Evolutionary conservation across 805 yeast genomes (phyloP), one percentile per base, ranked within the genome.

Genomic region (Teunomyces panamensis): DNA sequence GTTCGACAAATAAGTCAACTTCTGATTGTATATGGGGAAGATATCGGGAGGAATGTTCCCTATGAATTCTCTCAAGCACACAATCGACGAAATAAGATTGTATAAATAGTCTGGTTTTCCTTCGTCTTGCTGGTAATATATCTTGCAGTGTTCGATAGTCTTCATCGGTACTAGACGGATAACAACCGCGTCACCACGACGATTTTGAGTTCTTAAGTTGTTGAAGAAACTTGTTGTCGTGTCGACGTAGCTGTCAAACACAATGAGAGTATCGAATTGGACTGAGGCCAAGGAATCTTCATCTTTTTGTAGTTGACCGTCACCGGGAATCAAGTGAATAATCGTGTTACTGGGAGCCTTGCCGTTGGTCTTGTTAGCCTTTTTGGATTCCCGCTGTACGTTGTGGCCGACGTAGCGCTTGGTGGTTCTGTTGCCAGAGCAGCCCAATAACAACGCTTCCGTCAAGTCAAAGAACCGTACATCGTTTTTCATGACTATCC

Each of bases 41-140:
- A 89, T 63, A 57, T 84, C 94, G 0, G 89, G 85, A 2, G 96
- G 94, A 39, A 92, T 63, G 42, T 79, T 78, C 6, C 98, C 98
- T 10, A 86, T 89, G 49, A 84, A 76, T 53, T 87, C 96, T 56
- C 96, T 71, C 44, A 89, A 65, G 28, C 90, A 88, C 3, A 90
- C 96, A 14, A 86, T 77, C 0, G 96, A 89, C 0, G 96, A 88
- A 1, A 91, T 82, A 8, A 86, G 82, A 42, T 81, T 83, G 52
- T 81, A 84, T 39, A 89, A 69, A 54, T 80, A 79, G 20, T 59
- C 56, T 1, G 74, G 55, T 27, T 62, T 52, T 43, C 59, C 11
- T 29, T 55, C 51, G 53, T 45, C 59, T 44, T 53, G 67, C 49
- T 49, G 62, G 59, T 71, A 82, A 78, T 56, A 75, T 69, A 49